These are phyloP conservation scores for Cubamyces lactineus DNA, from an alignment of 768 basidiomycete genomes.

Conservation along the genomic window DNA sequence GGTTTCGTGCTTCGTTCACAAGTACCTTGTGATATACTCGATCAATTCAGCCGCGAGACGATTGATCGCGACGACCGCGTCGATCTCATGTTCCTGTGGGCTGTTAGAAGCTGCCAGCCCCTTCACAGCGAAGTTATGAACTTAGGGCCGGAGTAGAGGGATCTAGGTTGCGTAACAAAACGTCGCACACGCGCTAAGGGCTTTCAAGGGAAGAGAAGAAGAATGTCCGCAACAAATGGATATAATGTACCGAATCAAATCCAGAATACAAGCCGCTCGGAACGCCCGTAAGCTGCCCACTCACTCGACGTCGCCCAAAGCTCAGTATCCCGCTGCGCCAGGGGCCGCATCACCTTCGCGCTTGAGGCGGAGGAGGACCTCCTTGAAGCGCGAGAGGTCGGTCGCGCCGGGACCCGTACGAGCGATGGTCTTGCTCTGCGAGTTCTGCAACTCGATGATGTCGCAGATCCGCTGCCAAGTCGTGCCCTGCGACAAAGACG, in stretches of 20 bases:
- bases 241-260: constrained; percentile 16
- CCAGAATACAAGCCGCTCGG: constrained; percentile 13
- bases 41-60: no score
- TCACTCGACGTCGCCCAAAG: not conserved
- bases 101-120: no score
- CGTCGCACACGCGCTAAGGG: no score
- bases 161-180: no score
- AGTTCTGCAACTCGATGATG: constrained; percentile 87
- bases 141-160: no score
- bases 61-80: no score
- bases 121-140: no score
- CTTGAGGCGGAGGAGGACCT: constrained; percentile 85
- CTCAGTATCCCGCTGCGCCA: constrained; percentile 87
- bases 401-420: constrained; percentile 86
- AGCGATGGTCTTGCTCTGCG: constrained; percentile 94
- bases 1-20: no score
- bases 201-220: not conserved
- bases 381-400: constrained; percentile 89
- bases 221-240: constrained; percentile 4
- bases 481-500: constrained; percentile 83
- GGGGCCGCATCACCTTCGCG: constrained; percentile 91
- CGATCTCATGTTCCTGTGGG: no score
- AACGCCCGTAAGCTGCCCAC: not conserved
- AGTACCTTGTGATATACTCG: no score
- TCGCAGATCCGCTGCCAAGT: constrained; percentile 96